Base-by-base conservation (phyloP, 306 rosid species). In the Vigna reflexopilosa region DNA sequence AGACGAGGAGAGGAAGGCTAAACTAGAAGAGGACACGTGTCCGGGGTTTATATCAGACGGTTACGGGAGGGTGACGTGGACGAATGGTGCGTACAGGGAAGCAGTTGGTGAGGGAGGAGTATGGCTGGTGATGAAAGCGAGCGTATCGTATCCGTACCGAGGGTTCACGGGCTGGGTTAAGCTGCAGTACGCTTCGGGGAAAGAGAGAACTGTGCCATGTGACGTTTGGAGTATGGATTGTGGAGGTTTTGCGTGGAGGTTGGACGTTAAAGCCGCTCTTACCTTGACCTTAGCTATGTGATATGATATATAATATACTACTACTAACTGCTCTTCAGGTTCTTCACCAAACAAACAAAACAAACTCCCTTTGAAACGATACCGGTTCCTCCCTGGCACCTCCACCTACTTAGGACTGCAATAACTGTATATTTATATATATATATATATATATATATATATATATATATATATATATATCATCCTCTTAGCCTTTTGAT, bases 191-290 rank as follows among this genome's bases (percentile, higher is more conserved):
- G 72, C 81, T 76, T 59, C 83, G 58, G 80, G 85, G 58, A 85
- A 78, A 45, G 88, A 84, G 85, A 86, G 72, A 38, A 89, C 88
- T 1, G 82, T 90, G 54, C 97, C 97, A 7, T 93, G 97, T 67
- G 97, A 93, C 64, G 98, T 82, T 16, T 91, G 98, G 98, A 85
- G 90, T 57, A 81, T 93, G 94, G 87, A 88, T 61, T 51, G 81
- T 13, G 91, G 93, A 42, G 93, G 87, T 0, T 85, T 84, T 73
- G 98, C 97, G 71, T 93, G 98, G 98, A 77, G 93, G 72, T 76
- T 93, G 58, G 97, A 93, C 71, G 91, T 88, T 48, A 55, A 86
- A 13, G 97, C 98, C 8, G 97, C 94, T 17, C 98, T 93, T 22
- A 78, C 83, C 52, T 51, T 91, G 9, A 79, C 83, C 62, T 30